Evolutionary conservation across 164 flowering plant species (phyloP).

Genomic region (Berberis vulgaris): DNA sequence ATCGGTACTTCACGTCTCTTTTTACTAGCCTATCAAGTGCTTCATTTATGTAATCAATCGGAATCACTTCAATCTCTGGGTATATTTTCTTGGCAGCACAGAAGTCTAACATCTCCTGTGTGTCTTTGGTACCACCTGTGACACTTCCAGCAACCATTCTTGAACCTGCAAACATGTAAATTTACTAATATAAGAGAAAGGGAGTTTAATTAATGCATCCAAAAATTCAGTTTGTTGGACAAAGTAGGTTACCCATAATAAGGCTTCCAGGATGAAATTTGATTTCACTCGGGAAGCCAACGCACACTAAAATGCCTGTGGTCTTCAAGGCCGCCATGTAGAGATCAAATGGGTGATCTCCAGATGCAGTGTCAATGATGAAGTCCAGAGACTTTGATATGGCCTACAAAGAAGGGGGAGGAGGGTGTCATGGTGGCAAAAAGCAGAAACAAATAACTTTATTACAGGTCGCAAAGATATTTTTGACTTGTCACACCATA

Average conservation of each 20-base stretch:
- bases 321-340: conserved; percentile 68
- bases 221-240: not conserved
- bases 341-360: conserved; percentile 77
- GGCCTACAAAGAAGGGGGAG: conserved; percentile 1
- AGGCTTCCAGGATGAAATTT: conserved; percentile 66
- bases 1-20: conserved; percentile 75
- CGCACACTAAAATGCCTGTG: conserved; percentile 50
- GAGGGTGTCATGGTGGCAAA: not conserved
- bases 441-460: not conserved
- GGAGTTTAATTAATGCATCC: not conserved
- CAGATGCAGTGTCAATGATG: conserved; percentile 75
- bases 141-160: conserved; percentile 59
- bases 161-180: conserved; percentile 35
- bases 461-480: not conserved
- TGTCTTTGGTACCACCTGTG: conserved; percentile 64
- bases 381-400: conserved; percentile 25
- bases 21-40: conserved; percentile 75
- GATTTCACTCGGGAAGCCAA: conserved; percentile 76
- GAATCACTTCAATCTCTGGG: conserved; percentile 67
- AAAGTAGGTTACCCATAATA: conserved; percentile 29
- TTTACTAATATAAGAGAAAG: not conserved
- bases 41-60: conserved; percentile 71
- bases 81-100: conserved; percentile 64
- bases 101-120: conserved; percentile 80
- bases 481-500: no score